These are phyloP conservation scores for Aspergillus nomiae DNA, from an alignment of 2,329 filamentous ascomycete genomes.

Conservation along the genomic window DNA sequence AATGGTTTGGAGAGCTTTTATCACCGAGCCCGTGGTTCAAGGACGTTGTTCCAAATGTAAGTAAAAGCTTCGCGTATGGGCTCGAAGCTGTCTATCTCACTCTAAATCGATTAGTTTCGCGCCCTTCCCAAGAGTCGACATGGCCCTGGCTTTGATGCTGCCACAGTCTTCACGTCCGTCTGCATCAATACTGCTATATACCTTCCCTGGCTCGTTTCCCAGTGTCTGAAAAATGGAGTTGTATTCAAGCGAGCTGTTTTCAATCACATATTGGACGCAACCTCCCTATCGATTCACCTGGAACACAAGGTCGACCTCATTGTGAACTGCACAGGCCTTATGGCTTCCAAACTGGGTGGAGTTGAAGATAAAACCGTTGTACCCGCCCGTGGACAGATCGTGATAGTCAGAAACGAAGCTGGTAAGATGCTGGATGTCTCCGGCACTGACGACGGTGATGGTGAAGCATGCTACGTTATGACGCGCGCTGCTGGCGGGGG, in stretches of 20 bases:
- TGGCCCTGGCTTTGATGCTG: conserved; percentile 67
- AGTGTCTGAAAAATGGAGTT: conserved; percentile 73
- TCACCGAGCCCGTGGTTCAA: conserved; percentile 70
- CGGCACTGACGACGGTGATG: conserved; percentile 69
- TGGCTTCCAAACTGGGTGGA: conserved; percentile 72
- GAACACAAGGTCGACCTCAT: conserved; percentile 63
- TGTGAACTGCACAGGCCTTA: conserved; percentile 80
- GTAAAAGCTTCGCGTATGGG: neutral
- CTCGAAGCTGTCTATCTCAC: neutral
- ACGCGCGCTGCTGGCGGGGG: conserved; percentile 72
- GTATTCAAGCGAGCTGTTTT: conserved; percentile 63
- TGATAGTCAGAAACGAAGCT: conserved; percentile 75
- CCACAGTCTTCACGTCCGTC: conserved; percentile 73
- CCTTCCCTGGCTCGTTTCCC: conserved; percentile 76
- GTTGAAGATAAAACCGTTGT: conserved; percentile 72
- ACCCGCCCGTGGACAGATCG: conserved; percentile 78
- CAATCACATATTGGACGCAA: conserved; percentile 69
- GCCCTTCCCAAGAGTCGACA: conserved; percentile 59
- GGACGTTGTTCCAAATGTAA: conserved; percentile 65
- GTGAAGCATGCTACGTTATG: conserved; percentile 79
- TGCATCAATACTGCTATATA: conserved; percentile 89
- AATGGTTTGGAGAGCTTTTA: conserved; percentile 67
- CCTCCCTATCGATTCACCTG: conserved; percentile 53
- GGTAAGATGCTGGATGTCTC: conserved; percentile 68
- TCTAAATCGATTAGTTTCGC: conserved; percentile 52